Evolutionary conservation across 2,329 filamentous ascomycete species (phyloP).

Genomic region (Alternaria postmessia): DNA sequence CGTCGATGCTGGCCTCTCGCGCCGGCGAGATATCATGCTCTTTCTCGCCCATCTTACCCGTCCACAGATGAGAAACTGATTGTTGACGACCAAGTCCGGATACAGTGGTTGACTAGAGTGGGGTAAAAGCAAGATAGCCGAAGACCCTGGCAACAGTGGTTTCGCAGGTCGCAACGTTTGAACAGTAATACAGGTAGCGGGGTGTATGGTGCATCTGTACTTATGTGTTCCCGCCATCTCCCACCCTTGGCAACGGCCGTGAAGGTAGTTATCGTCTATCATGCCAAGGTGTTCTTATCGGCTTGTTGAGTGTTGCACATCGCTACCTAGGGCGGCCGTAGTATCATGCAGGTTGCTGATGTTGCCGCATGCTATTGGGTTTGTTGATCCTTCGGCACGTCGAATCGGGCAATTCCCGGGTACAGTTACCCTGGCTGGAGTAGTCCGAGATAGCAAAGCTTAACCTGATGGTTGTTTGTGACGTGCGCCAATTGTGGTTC

Average conservation of each 20-base stretch:
- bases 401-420: constrained; percentile 30
- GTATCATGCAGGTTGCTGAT: constrained; percentile 20
- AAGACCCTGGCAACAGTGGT: background rate
- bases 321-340: constrained; percentile 18
- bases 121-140: background rate
- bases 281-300: constrained; percentile 14
- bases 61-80: background rate
- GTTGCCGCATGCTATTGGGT: constrained; percentile 13
- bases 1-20: constrained; percentile 36
- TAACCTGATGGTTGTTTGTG: background rate
- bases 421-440: constrained; percentile 21
- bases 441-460: constrained; percentile 4
- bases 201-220: constrained; percentile 8
- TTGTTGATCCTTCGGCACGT: constrained; percentile 33
- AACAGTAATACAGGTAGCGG: background rate
- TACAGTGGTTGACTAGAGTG: background rate
- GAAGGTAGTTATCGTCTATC: constrained; percentile 25
- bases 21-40: constrained; percentile 30
- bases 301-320: constrained; percentile 23
- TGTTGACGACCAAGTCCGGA: background rate
- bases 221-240: background rate
- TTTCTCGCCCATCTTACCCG: constrained; percentile 33
- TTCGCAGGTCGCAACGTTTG: background rate
- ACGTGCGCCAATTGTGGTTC: background rate
- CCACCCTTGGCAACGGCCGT: constrained; percentile 29